Evolutionary conservation across 1,139 yeast species (phyloP), one percentile per base, ranked within the genome.

Genomic region (Sugiyamaella novakii): DNA sequence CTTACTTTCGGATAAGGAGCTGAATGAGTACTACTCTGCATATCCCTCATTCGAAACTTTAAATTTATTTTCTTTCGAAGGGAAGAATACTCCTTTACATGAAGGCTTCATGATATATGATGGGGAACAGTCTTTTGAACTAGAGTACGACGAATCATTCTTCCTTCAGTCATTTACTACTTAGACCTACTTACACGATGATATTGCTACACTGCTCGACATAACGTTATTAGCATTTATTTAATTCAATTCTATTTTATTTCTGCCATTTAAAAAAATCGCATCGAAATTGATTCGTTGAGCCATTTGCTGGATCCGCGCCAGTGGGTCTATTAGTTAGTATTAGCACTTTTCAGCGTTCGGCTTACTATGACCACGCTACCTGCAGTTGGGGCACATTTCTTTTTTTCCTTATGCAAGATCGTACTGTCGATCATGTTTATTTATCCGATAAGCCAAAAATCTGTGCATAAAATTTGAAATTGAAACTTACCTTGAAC

Each of bases 191-290:
- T 6, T 30, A 14, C n/a, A n/a, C n/a, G n/a, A n/a, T n/a, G n/a
- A n/a, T n/a, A n/a, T n/a, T n/a, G n/a, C n/a, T n/a, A n/a, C n/a
- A n/a, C n/a, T n/a, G n/a, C n/a, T n/a, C n/a, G n/a, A n/a, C n/a
- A n/a, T n/a, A n/a, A n/a, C n/a, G n/a, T n/a, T n/a, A n/a, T n/a
- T n/a, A n/a, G n/a, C n/a, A n/a, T n/a, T n/a, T n/a, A n/a, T n/a
- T n/a, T 17, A 17, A 4, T 28, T 28, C 31, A 27, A 11, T 38
- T 22, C 8, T n/a, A n/a, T n/a, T n/a, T n/a, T n/a, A 38, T 29
- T 19, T 53, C 3, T 52, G 52, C 73, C 74, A 69, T 43, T 68
- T 60, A 50, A 70, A 70, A 50, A 46, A 70, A 28, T 62, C 58
- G 51, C 75, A 71, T 11, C 69, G 56, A 35, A 49, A 65, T 12